Evolutionary conservation across 768 basidiomycete species (phyloP), one percentile per base, ranked within the genome.

Genomic region (Mycena venus): DNA sequence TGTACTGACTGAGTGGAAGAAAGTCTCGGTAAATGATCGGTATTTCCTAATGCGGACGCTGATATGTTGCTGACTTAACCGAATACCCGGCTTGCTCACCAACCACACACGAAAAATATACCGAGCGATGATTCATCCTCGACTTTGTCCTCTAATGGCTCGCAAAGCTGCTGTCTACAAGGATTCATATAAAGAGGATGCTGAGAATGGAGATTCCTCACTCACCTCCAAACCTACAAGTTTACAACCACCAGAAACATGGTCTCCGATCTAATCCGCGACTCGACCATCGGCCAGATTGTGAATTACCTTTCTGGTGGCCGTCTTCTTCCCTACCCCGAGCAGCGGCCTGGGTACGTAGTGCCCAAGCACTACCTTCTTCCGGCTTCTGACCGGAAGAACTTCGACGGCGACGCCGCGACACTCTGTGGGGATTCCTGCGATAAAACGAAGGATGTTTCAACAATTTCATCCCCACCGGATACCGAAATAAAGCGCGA

Each of bases 241-340:
- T 32, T 25, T 17, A 12, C 23, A 47, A 44, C 36, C 44, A 15
- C 14, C 42, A 25, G 42, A 25, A 63, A 47, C 31, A 76, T 75
- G 74, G 73, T 74, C 27, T 49, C 58, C 36, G 68, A 78, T 10
- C 70, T 80, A 2, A 73, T 84, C 36, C 80, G 77, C 59, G 82
- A 83, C 70, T 79, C 82, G 2, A 73, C 80, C 29, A 69, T 81
- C 64, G 82, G 82, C n/a, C 79, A 83, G 67, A 59, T 78, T 42
- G 70, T 84, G 66, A 81, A 83, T 62, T 77, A 76, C 17, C 34
- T 75, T 8, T 82, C 83, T 25, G 75, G 71, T 2, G 77, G 77
- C 72, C 40, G 73, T 64, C 27, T 71, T 65, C 19, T 82, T 70
- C 74, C 80, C 7, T 75, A 78, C 40, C 68, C 69, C 12, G 79